Percentiles rank a stretch among this genome's conserved stretches.
These are phyloP conservation scores for Oryza meyeriana DNA, from an alignment of 176 grass and related monocot species.

Conservation along the genomic window DNA sequence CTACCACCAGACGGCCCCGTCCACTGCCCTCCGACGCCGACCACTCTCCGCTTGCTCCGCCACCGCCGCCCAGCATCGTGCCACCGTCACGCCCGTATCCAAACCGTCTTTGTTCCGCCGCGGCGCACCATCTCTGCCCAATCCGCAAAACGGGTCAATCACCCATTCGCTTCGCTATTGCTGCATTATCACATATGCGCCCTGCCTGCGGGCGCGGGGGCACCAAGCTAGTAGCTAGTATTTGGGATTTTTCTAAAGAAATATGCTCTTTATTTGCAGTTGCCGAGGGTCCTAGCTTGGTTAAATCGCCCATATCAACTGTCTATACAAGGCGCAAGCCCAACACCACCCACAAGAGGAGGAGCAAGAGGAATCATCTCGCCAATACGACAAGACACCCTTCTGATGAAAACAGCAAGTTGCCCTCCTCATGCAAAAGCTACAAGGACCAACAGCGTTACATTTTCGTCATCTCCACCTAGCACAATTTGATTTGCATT, in stretches of 20 bases:
- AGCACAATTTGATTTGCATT: neutral
- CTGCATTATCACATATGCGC: no score
- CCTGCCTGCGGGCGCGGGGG: no score
- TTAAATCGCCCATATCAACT: slow-evolving; percentile 33
- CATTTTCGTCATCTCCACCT: neutral
- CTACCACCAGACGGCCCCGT: neutral
- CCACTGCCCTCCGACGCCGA: no score
- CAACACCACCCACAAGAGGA: neutral
- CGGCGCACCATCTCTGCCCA: neutral
- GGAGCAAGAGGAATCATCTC: no score
- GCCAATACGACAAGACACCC: neutral
- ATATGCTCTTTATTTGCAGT: no score
- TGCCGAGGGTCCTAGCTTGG: neutral
- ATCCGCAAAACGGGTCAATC: neutral
- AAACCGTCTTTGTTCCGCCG: slow-evolving; percentile 1
- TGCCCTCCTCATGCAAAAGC: slow-evolving; percentile 37
- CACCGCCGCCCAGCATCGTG: no score
- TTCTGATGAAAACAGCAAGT: slow-evolving; percentile 23
- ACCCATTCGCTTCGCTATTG: no score
- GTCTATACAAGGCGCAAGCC: slow-evolving; percentile 33
- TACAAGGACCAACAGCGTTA: neutral
- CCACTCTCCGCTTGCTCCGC: no score
- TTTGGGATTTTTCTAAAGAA: no score
- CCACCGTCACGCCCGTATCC: no score
- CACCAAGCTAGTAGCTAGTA: no score